phyloP scores from a whole-genome alignment of 2,329 filamentous ascomycete genomes.

The Lasiodiplodia citricola region DNA sequence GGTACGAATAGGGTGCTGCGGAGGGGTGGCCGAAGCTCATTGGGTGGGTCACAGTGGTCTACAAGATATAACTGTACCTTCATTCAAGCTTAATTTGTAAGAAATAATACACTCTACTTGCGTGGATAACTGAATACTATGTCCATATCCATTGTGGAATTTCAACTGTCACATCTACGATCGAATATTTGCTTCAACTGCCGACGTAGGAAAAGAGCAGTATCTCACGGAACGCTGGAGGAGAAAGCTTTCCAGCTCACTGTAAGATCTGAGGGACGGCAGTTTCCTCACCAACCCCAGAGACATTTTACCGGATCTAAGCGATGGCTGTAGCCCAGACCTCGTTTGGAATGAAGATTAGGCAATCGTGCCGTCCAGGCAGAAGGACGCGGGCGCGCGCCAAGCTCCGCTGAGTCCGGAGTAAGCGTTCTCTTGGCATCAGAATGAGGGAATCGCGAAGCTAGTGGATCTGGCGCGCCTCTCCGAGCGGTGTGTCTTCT shows the following conservation, averaged over 20 bases:
- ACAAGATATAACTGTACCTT: too few relatives aligned
- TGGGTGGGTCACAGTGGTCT: too few relatives aligned
- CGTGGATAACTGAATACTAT: too few relatives aligned
- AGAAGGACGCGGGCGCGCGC: background rate
- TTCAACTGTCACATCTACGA: background rate
- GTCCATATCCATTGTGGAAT: background rate
- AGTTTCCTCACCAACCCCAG: too few relatives aligned
- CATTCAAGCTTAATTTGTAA: too few relatives aligned
- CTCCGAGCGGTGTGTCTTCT: background rate
- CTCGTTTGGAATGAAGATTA: background rate
- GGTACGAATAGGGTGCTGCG: too few relatives aligned
- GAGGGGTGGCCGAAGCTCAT: too few relatives aligned
- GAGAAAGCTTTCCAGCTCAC: background rate
- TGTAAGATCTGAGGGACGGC: background rate
- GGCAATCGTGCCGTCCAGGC: too few relatives aligned
- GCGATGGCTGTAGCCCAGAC: background rate
- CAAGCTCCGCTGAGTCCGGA: background rate
- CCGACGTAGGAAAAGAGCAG: background rate
- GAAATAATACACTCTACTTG: too few relatives aligned
- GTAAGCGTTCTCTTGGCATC: slow-evolving; percentile 1
- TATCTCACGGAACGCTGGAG: background rate
- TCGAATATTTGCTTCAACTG: background rate
- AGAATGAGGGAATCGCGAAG: background rate
- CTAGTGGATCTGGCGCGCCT: background rate
- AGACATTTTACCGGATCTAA: too few relatives aligned